Evolutionary conservation across 495 filamentous ascomycete genomes (phyloP).

Genomic region (Podospora sp.): DNA sequence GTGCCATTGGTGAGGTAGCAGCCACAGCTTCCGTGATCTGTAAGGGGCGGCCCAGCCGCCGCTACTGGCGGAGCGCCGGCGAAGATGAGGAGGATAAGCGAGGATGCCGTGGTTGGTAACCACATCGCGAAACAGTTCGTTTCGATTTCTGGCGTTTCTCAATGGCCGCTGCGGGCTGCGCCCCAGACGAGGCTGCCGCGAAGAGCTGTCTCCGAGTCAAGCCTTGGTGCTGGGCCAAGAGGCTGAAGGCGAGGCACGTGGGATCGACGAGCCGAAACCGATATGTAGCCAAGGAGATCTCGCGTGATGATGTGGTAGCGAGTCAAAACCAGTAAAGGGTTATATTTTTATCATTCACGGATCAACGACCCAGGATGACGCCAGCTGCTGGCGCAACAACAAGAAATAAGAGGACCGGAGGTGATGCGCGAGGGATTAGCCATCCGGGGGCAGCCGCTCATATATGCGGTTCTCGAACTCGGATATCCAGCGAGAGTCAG

Average conservation of each 20-base stretch:
- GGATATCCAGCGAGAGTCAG: neutral
- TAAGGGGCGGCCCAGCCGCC: slow-evolving; percentile 24
- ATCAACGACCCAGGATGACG: neutral
- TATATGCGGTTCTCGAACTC: slow-evolving; percentile 12
- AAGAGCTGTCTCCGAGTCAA: slow-evolving; percentile 1
- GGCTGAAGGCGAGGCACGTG: slow-evolving; percentile 13
- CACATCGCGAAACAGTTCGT: slow-evolving; percentile 2
- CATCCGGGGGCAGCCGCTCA: slow-evolving; percentile 14
- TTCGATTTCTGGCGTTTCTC: slow-evolving; percentile 12
- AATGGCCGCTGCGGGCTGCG: neutral
- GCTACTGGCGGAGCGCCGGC: slow-evolving; percentile 21
- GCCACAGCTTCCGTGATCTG: slow-evolving; percentile 43
- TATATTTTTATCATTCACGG: neutral
- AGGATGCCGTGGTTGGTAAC: slow-evolving; percentile 23
- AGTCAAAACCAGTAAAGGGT: neutral
- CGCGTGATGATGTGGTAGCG: neutral
- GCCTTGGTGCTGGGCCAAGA: neutral
- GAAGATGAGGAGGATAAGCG: slow-evolving; percentile 29
- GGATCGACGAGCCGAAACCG: neutral
- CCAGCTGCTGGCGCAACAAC: neutral
- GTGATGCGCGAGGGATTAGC: slow-evolving; percentile 9
- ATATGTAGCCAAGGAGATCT: neutral
- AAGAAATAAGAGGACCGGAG: slow-evolving; percentile 1
- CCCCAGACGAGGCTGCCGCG: slow-evolving; percentile 3
- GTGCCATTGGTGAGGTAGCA: slow-evolving; percentile 54